Evolutionary conservation across 1,284 basidiomycete genomes (phyloP).

Genomic region (Phaffia rhodozyma): DNA sequence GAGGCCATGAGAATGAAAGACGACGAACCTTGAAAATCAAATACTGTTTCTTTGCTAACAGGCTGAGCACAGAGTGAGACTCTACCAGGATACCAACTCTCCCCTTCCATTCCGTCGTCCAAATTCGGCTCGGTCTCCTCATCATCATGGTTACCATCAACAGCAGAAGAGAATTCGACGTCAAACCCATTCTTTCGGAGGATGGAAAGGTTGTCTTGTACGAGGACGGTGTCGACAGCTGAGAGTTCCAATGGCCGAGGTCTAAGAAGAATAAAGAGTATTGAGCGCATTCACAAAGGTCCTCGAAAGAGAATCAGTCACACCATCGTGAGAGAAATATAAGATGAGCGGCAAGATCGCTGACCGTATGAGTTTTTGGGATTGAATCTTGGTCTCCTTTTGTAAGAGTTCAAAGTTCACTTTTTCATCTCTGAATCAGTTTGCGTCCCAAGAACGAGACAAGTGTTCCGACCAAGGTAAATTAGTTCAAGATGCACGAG

Average conservation of each 20-base stretch:
- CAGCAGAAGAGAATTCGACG: constrained; percentile 26
- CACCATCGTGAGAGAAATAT: constrained; percentile 4
- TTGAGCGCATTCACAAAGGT: neutral
- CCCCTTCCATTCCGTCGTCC: neutral
- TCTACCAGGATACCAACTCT: constrained; percentile 33
- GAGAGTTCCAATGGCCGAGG: constrained; percentile 69
- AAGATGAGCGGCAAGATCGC: constrained; percentile 22
- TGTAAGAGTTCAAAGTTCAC: constrained; percentile 95
- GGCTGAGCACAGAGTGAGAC: constrained; percentile 72
- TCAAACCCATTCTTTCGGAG: constrained; percentile 84
- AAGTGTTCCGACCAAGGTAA: no score
- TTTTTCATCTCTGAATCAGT: constrained; percentile 60
- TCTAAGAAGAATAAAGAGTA: constrained; percentile 37
- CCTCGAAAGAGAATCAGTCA: neutral
- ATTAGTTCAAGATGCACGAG: no score
- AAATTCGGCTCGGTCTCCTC: constrained; percentile 8
- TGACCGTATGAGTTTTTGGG: constrained; percentile 69
- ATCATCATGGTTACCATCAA: no score
- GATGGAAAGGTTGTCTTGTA: constrained; percentile 70
- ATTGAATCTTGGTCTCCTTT: constrained; percentile 70
- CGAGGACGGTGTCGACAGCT: constrained; percentile 79
- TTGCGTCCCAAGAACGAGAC: no score
- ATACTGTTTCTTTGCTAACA: constrained; percentile 76
- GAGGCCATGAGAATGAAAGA: neutral
- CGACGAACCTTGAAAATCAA: constrained; percentile 51